Evolutionary conservation across 768 basidiomycete genomes (phyloP), one percentile per base, ranked within the genome.

Genomic region (Phylloporus rhodoxanthus): DNA sequence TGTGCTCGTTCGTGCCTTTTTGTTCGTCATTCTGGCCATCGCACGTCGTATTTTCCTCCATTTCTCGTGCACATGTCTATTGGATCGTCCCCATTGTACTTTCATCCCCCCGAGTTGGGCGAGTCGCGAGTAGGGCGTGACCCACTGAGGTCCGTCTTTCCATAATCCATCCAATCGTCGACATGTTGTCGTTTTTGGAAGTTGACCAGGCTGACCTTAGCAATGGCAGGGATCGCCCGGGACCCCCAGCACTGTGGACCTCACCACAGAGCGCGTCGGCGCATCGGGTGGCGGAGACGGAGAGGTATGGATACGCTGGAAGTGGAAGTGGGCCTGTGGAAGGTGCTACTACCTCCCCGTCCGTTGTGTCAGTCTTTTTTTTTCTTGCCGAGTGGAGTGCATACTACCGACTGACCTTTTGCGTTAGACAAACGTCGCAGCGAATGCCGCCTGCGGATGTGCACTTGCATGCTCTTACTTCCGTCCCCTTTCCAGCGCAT

Each of bases 141-240:
- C 7, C 8, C 17, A 4, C 25, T 23, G 33, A 54, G 59, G 58
- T 60, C 5, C 2, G 50, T 54, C 8, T 33, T 7, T 9, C 7
- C 37, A n/a, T 39, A 7, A 34, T n/a, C 6, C 39, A 19, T 14
- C 39, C 13, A n/a, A 21, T 38, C 17, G 17, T 30, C 34, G 15
- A 8, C 8, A 8, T 2, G 21, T 21, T 17, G 14, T 32, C 15
- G 29, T 39, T 4, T 10, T 3, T 20, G 5, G 23, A 3, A 8
- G n/a, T 26, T 57, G 39, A 57, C 49, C 26, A 8, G 26, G 26
- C 26, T 26, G 26, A 26, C 26, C 28, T 13, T 30, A n/a, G 17
- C 8, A 13, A n/a, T 26, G 23, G 17, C n/a, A 59, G 58, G 44
- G 57, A 43, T n/a, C 8, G 9, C 14, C 29, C 25, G 7, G 54